A percentile compares a stretch with the other conserved stretches of the same genome.
Conservation (phyloP, 345 rosid genomes). For the Gossypium longicalyx region DNA sequence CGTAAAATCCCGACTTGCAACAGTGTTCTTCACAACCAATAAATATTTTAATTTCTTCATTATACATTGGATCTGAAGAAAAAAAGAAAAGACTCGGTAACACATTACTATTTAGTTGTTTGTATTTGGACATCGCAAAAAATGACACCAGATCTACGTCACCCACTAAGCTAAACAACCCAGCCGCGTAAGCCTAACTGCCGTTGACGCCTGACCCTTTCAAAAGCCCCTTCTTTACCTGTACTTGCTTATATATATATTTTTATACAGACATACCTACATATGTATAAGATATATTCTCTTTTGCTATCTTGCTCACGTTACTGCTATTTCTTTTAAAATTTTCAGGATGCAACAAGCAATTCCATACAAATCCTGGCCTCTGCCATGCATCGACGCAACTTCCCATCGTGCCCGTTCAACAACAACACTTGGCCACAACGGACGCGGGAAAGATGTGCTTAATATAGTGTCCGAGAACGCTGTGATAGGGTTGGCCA, state of each 20-base stretch:
- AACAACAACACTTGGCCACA: background rate
- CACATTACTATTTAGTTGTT: background rate
- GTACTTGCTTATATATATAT: background rate
- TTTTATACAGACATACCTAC: background rate
- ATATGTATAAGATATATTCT: background rate
- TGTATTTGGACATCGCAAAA: background rate
- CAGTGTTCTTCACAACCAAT: background rate
- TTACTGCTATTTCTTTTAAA: background rate
- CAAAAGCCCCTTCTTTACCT: slow-evolving; percentile 5
- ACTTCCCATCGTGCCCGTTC: background rate
- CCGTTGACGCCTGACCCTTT: slow-evolving; percentile 42
- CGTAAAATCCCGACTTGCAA: background rate
- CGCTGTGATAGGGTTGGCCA: slow-evolving; percentile 73
- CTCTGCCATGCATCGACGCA: background rate
- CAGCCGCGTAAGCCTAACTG: slow-evolving; percentile 25
- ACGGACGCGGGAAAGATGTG: slow-evolving; percentile 16
- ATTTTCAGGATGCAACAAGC: slow-evolving; percentile 36
- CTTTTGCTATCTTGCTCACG: background rate
- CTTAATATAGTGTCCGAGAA: slow-evolving; percentile 51
- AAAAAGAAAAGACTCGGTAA: background rate
- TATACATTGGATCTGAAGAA: background rate
- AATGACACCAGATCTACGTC: slow-evolving; percentile 15
- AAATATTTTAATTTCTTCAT: background rate
- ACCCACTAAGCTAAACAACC: slow-evolving; percentile 8
- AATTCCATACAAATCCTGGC: slow-evolving; percentile 40